phyloP scores from a whole-genome alignment of 75 land plant genomes.

The Pinus albicaulis region DNA sequence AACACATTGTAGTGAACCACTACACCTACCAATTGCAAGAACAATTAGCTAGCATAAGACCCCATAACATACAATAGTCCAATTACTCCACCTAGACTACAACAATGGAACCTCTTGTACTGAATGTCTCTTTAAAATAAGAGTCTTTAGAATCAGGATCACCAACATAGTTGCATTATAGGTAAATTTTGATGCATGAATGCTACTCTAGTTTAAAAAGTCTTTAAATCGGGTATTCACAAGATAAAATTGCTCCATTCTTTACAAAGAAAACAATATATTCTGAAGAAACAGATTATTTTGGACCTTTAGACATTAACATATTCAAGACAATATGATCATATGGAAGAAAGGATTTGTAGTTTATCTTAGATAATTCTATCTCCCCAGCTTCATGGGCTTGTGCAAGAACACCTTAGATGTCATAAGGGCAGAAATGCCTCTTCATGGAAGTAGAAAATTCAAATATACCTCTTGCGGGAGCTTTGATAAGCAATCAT shows the following conservation, averaged over 20 bases:
- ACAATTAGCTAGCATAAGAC: too few species aligned
- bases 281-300: too few species aligned
- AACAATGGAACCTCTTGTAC: background rate
- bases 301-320: too few species aligned
- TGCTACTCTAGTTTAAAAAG: background rate
- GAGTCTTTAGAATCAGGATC: background rate
- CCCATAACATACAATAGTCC: too few species aligned
- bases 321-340: too few species aligned
- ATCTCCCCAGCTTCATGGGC: background rate
- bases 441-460: background rate
- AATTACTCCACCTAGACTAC: background rate
- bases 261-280: too few species aligned
- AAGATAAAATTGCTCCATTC: background rate
- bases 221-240: background rate
- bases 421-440: background rate
- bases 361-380: background rate
- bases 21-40: too few species aligned
- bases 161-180: background rate
- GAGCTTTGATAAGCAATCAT: constrained; percentile 29
- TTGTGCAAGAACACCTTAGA: background rate
- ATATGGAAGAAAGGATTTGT: background rate
- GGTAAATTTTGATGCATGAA: too few species aligned
- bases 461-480: constrained; percentile 6
- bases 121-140: background rate
- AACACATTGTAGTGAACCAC: too few species aligned